Base-by-base conservation (phyloP, 352 stramenopile species). In the Globisporangium emineosum region DNA sequence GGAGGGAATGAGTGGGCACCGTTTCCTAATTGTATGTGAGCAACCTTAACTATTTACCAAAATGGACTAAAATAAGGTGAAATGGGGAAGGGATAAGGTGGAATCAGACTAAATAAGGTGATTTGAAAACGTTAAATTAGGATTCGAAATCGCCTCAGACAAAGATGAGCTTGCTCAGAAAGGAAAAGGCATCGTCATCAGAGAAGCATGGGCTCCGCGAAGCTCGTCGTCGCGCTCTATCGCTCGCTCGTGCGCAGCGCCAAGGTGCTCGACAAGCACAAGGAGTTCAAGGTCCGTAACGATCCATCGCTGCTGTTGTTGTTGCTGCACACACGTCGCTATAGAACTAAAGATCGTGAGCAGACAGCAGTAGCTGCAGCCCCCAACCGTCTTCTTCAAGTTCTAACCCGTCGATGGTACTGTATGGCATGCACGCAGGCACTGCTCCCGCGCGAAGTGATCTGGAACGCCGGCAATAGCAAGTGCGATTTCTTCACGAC, bases 211-310 rank as follows among this genome's bases (percentile, higher is more conserved):
- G 66, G 68, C 12, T 87, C 79, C 2, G 67, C 60, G 6, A 83
- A 78, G 70, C 68, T 93, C 37, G 79, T 83, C 35, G 61, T 89
- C 56, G 76, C 79, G 72, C 75, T 93, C 60, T 91, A 91, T 53
- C 79, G 81, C 51, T 89, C 81, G 59, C 78, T 91, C 29, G 60
- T 89, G 51, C 83, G 78, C 57, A 89, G 83, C 65, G 75, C 78
- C 50, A 78, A 78, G 65, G 79, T 89, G 63, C 71, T 93, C 27
- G 83, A 93, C 63, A 54, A 60, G 5, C 66, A 77, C 59, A 71
- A 74, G 8, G 70, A 72, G 54, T 93, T 89, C 71, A 93, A 93
- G 77, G 78, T 86, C 42, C 13, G 51, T 50, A 30, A 37, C 5
- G 13, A 45, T 45, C 29, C 27, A 5, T n/a, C n/a, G n/a, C n/a